Base-by-base conservation (phyloP, 1,139 yeast genomes). In the Protomyces macrosporus region DNA sequence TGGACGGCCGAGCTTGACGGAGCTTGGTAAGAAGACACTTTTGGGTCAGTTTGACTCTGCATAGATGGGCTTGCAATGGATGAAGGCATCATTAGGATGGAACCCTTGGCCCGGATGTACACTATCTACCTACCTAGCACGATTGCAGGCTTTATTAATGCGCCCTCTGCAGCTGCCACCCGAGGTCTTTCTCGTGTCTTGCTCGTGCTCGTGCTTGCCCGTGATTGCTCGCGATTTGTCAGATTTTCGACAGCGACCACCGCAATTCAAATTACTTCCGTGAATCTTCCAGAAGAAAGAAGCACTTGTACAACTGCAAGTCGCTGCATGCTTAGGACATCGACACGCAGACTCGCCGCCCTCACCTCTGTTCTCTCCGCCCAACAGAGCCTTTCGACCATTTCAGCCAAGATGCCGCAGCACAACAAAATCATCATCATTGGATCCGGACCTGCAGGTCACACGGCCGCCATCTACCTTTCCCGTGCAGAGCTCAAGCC, bases 401-500 rank as follows among this genome's bases (percentile, higher is more conserved):
- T 35, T 7, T 23, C 61, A 16, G 14, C 32, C 34, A 51, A 16
- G 42, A 58, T 58, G 62, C 62, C 62, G 7, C 40, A 37, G 34
- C 66, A 65, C 53, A 34, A 63, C 30, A 58, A 64, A 45, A 60
- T 59, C 55, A 60, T 58, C 54, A 59, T 65, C 45, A 61, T 59
- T 35, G 65, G 65, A 57, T 91, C 98, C 61, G 98, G 98, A 71
- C 98, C 98, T 64, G 98, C 98, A 67, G 98, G 98, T 65, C 97
- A 93, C 81, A 93, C 98, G 55, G 98, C 98, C 60, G 98, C 98
- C 70, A 89, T 93, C 76, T 93, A 93, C 77, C 81, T 93, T 67
- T 86, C 98, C 39, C 86, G 98, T 77, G 98, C 98, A 48, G 98
- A 93, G 80, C 85, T 90, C 75, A 86, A 88, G 78, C 97, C 98